Conservation (phyloP, 1,139 yeast species). For the Saccharomycopsis hybrid region DNA sequence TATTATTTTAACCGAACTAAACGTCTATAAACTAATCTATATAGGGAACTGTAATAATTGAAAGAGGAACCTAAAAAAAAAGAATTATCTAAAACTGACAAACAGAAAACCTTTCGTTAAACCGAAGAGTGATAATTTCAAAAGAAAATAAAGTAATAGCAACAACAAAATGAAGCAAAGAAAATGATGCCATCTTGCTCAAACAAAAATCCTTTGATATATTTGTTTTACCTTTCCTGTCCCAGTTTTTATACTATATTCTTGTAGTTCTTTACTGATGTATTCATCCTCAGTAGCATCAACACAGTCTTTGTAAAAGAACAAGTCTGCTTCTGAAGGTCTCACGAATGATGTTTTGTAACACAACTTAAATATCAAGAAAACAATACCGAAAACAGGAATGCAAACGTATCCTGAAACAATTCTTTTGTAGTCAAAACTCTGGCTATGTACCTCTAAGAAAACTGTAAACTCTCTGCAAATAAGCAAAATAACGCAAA, state of each 20-base stretch:
- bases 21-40: too few relatives aligned
- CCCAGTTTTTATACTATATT: constrained; percentile 2
- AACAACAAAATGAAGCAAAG: too few relatives aligned
- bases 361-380: constrained; percentile 35
- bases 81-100: too few relatives aligned
- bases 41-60: too few relatives aligned
- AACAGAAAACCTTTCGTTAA: too few relatives aligned
- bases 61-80: too few relatives aligned
- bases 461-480: constrained; percentile 45
- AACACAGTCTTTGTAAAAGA: constrained; percentile 44
- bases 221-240: neutral
- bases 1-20: too few relatives aligned
- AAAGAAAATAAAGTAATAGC: too few relatives aligned
- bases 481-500: constrained; percentile 35
- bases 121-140: too few relatives aligned
- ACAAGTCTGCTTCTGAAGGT: constrained; percentile 43
- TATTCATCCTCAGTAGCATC: constrained; percentile 46
- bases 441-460: constrained; percentile 26
- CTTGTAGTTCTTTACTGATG: constrained; percentile 28
- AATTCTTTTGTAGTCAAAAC: constrained; percentile 34
- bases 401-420: constrained; percentile 45
- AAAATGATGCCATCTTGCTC: too few relatives aligned
- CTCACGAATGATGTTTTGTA: constrained; percentile 37
- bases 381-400: constrained; percentile 38
- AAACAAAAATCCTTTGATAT: too few relatives aligned